Conservation (phyloP, 148 eudicot genomes). For the Chenopodium berlandieri region DNA sequence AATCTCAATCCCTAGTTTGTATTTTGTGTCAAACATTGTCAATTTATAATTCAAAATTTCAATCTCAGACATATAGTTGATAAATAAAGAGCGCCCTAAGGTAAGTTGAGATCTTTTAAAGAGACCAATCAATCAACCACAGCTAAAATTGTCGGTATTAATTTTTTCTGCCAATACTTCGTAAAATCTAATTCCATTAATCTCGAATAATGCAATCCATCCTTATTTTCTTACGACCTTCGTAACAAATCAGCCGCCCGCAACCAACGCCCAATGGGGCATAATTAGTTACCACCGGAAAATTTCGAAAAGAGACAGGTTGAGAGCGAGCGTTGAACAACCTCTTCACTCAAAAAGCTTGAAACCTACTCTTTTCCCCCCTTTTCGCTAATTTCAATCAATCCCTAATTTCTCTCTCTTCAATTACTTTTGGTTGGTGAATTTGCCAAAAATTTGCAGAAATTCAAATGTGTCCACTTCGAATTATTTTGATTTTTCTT, state of each 20-base stretch:
- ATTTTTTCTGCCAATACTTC: no score
- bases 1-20: no score
- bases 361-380: not conserved
- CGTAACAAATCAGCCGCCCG: not conserved
- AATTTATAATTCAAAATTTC: no score
- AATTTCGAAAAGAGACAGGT: not conserved
- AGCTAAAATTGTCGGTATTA: no score
- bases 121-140: no score
- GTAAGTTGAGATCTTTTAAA: no score
- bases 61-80: no score
- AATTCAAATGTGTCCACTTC: slow-evolving; percentile 3
- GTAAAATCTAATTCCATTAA: no score
- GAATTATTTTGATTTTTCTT: slow-evolving; percentile 7
- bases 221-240: no score
- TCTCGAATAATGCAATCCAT: no score
- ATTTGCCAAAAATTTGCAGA: not conserved
- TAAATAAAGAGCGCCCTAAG: no score
- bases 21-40: no score
- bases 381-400: not conserved
- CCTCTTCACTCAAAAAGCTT: not conserved
- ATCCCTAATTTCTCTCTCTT: not conserved
- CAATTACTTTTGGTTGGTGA: not conserved
- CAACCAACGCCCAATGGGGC: not conserved
- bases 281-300: not conserved
- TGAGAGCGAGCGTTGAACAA: not conserved